Evolutionary conservation across 164 flowering plant species (phyloP).

Genomic region (Stephania japonica): DNA sequence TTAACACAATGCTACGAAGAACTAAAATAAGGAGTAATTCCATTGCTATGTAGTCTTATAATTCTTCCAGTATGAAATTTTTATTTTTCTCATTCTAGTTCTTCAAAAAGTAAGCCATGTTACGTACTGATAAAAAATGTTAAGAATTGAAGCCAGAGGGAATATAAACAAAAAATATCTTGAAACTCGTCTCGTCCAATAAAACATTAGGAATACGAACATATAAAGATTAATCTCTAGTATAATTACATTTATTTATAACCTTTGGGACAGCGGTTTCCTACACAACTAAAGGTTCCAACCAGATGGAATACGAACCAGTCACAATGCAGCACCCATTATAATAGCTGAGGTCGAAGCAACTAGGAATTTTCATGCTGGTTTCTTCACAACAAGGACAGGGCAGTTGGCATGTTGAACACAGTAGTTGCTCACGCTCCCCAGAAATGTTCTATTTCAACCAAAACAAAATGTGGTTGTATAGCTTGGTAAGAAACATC

Average conservation of each 20-base stretch:
- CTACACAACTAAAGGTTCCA: background rate
- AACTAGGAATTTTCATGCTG: slow-evolving; percentile 1
- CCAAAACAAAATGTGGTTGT: background rate
- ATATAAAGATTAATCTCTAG: background rate
- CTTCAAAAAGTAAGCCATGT: background rate
- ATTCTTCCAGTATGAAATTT: background rate
- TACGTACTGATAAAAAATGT: background rate
- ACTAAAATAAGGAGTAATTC: background rate
- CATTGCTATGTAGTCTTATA: background rate
- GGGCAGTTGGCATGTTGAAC: slow-evolving; percentile 41
- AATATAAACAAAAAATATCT: background rate
- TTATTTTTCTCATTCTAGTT: background rate
- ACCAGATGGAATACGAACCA: background rate
- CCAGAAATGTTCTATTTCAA: slow-evolving; percentile 32
- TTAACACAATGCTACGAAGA: background rate
- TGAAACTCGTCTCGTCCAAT: background rate
- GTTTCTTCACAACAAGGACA: slow-evolving; percentile 38
- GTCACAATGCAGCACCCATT: background rate
- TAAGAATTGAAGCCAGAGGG: background rate
- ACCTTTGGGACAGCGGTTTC: background rate
- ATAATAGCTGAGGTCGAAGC: background rate
- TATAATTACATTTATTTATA: background rate
- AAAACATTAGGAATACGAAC: background rate
- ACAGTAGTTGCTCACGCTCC: slow-evolving; percentile 44
- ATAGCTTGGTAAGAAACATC: too few species aligned